These are phyloP conservation scores for Lyophyllum shimeji DNA, from an alignment of 768 basidiomycete species.

Conservation along the genomic window DNA sequence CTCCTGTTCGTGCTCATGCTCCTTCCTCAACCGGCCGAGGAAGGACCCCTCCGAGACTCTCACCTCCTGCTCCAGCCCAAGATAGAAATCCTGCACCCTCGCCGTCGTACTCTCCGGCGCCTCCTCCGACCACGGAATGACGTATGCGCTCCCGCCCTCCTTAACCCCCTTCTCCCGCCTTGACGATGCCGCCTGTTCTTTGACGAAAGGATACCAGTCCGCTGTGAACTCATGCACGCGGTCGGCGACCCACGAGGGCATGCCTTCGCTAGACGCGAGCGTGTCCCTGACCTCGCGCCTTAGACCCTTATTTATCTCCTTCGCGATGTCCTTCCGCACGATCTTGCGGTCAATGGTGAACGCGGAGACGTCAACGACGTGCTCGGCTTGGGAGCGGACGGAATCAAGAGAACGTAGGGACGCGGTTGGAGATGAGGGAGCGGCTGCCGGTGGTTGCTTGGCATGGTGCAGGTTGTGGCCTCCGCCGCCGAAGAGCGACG, in stretches of 20 bases:
- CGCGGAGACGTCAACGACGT: conserved; percentile 55
- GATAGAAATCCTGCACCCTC: conserved; percentile 72
- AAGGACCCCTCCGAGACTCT: conserved; percentile 38
- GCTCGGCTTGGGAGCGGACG: conserved; percentile 26
- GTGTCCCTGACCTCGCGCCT: conserved; percentile 54
- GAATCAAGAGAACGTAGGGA: conserved; percentile 33
- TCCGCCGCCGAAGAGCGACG: conserved; percentile 73
- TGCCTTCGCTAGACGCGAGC: conserved; percentile 32
- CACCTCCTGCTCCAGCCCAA: conserved; percentile 62
- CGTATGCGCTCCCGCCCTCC: conserved; percentile 27
- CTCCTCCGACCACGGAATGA: conserved; percentile 44
- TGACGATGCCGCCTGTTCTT: conserved; percentile 14
- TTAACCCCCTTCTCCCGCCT: conserved; percentile 25
- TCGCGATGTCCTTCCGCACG: conserved; percentile 51
- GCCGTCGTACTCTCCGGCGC: conserved; percentile 52
- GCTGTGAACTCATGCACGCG: conserved; percentile 55
- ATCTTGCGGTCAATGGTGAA: conserved; percentile 58
- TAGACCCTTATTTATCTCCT: conserved; percentile 51
- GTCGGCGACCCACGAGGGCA: conserved; percentile 59
- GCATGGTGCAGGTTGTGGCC: conserved; percentile 27
- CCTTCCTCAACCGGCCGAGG: conserved; percentile 24
- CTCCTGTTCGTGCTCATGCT: conserved; percentile 31
- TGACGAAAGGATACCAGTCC: conserved; percentile 59
- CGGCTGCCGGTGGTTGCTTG: conserved; percentile 25
- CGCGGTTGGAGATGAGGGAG: conserved; percentile 29